phyloP scores from a whole-genome alignment of 1,139 yeast species.

The Pneumocystis carinii region DNA sequence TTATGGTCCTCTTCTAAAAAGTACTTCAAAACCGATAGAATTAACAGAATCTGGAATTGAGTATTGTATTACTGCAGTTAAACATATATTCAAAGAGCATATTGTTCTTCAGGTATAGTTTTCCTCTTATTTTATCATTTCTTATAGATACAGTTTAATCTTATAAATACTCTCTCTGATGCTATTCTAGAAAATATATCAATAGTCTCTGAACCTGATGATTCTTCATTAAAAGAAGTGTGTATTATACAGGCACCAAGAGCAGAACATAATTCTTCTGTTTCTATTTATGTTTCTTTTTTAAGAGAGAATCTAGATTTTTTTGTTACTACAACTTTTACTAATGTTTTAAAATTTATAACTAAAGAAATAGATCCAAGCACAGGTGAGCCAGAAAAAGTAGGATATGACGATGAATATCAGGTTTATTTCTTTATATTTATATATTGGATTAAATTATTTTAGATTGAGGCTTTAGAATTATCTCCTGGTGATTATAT shows the following conservation, averaged over 20 bases:
- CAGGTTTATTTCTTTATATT: constrained; percentile 31
- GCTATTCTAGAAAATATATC: constrained; percentile 64
- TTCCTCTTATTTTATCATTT: neutral
- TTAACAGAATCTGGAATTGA: constrained; percentile 90
- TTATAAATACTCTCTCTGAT: constrained; percentile 71
- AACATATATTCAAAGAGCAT: constrained; percentile 64
- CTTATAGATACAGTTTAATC: constrained; percentile 43
- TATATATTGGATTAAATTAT: neutral
- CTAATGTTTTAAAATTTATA: constrained; percentile 57
- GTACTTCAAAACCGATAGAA: constrained; percentile 43
- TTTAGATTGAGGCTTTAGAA: constrained; percentile 45
- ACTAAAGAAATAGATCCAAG: constrained; percentile 69
- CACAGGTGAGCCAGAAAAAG: constrained; percentile 59
- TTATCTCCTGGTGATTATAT: constrained; percentile 72
- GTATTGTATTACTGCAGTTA: constrained; percentile 71
- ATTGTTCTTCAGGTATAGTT: constrained; percentile 37
- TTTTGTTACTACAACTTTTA: constrained; percentile 39
- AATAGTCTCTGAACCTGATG: constrained; percentile 50
- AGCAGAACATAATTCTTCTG: constrained; percentile 56
- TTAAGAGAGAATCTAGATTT: constrained; percentile 36
- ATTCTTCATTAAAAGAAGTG: constrained; percentile 40
- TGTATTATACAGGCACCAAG: constrained; percentile 60
- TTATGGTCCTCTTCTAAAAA: constrained; percentile 64
- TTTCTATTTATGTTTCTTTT: constrained; percentile 67
- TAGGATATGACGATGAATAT: constrained; percentile 88